Conservation (phyloP, 2,329 filamentous ascomycete genomes). For the Cladosporium sp. region DNA sequence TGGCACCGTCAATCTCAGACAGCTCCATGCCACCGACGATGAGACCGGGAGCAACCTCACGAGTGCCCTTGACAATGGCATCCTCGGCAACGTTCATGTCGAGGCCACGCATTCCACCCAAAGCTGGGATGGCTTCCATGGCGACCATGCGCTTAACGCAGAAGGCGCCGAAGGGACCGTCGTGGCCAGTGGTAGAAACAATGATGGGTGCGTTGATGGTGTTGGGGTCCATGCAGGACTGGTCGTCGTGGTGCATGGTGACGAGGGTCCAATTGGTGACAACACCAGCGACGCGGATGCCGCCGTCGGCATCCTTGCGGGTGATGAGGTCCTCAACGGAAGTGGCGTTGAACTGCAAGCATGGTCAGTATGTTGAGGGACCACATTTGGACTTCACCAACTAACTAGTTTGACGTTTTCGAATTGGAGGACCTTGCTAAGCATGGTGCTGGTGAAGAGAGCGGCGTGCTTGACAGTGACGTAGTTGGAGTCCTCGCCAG, state of each 20-base stretch:
- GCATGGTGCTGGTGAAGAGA: slow-evolving; percentile 83
- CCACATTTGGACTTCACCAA: not conserved
- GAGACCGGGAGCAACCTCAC: slow-evolving; percentile 82
- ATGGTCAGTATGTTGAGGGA: not conserved
- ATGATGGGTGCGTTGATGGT: slow-evolving; percentile 90
- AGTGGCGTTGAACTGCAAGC: slow-evolving; percentile 74
- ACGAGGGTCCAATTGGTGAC: slow-evolving; percentile 97
- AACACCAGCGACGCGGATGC: slow-evolving; percentile 76
- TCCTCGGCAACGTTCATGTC: slow-evolving; percentile 93
- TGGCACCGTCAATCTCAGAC: slow-evolving; percentile 51
- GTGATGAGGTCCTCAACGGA: slow-evolving; percentile 91
- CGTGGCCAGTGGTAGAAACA: slow-evolving; percentile 88
- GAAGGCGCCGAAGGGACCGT: slow-evolving; percentile 89
- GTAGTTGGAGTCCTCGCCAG: slow-evolving; percentile 64
- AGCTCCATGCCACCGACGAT: slow-evolving; percentile 82
- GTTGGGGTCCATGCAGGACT: slow-evolving; percentile 96
- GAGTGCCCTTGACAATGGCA: slow-evolving; percentile 87
- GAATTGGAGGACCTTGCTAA: slow-evolving; percentile 79
- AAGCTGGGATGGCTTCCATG: slow-evolving; percentile 79
- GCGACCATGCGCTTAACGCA: slow-evolving; percentile 85
- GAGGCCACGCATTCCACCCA: slow-evolving; percentile 88
- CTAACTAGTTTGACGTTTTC: slow-evolving; percentile 79
- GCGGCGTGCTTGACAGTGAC: slow-evolving; percentile 94
- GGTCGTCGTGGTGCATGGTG: slow-evolving; percentile 55
- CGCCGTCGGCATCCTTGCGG: slow-evolving; percentile 55